Evolutionary conservation across 306 rosid genomes (phyloP).

Genomic region (Prunus mongolica): DNA sequence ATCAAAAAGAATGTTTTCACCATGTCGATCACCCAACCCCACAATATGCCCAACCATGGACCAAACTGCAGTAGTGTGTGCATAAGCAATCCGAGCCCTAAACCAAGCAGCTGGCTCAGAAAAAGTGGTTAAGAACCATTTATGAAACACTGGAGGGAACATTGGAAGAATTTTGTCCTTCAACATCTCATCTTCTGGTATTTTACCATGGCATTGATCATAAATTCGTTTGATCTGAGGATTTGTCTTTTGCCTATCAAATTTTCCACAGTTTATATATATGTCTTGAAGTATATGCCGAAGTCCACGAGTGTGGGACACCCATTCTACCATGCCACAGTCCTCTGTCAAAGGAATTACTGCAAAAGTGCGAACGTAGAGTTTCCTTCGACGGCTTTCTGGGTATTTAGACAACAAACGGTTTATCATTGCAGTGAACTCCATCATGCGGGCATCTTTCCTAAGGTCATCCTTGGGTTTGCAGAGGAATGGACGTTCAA

Average conservation of each 20-base stretch:
- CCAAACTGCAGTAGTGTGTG: slow-evolving; percentile 98
- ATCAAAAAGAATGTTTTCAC: slow-evolving; percentile 95
- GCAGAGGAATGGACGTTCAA: slow-evolving; percentile 82
- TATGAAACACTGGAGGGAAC: slow-evolving; percentile 94
- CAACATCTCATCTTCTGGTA: slow-evolving; percentile 80
- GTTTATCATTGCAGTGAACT: slow-evolving; percentile 94
- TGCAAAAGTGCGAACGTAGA: slow-evolving; percentile 91
- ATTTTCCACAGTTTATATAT: slow-evolving; percentile 76
- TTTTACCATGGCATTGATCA: slow-evolving; percentile 88
- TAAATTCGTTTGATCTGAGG: slow-evolving; percentile 80
- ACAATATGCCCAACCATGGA: slow-evolving; percentile 99
- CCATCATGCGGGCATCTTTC: slow-evolving; percentile 99
- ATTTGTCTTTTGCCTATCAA: slow-evolving; percentile 83
- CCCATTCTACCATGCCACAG: slow-evolving; percentile 99
- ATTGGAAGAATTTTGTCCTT: slow-evolving; percentile 81
- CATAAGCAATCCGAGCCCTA: slow-evolving; percentile 90
- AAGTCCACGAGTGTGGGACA: slow-evolving; percentile 92
- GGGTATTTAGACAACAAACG: slow-evolving; percentile 86
- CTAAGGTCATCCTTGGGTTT: slow-evolving; percentile 99
- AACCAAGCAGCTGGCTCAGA: slow-evolving; percentile 99
- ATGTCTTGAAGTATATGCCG: slow-evolving; percentile 89
- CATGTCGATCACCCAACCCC: slow-evolving; percentile 95
- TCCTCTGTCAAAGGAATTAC: slow-evolving; percentile 97
- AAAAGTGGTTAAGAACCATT: slow-evolving; percentile 89
- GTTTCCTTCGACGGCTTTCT: slow-evolving; percentile 90